Conservation (phyloP, 805 yeast genomes). For the Zygoascus biomembranicola region DNA sequence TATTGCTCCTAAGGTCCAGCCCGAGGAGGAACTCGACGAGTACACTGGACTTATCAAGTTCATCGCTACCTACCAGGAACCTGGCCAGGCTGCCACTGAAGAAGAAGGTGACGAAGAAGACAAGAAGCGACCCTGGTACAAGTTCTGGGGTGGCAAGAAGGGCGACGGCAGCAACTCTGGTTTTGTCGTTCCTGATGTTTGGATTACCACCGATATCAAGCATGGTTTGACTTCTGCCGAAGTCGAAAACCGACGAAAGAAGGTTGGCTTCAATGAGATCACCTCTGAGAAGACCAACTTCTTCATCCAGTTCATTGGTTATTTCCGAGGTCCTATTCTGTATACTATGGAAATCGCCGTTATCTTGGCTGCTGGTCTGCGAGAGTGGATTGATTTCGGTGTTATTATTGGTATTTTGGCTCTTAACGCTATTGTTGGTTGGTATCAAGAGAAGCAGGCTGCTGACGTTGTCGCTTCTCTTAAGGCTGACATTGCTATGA, state of each 20-base stretch:
- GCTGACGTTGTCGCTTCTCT: constrained; percentile 95
- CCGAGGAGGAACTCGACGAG: constrained; percentile 34
- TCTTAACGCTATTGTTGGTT: constrained; percentile 91
- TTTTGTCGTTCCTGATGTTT: constrained; percentile 62
- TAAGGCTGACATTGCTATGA: constrained; percentile 88
- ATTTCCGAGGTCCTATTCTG: constrained; percentile 90
- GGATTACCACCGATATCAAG: constrained; percentile 71
- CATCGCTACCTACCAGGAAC: constrained; percentile 30
- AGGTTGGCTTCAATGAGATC: constrained; percentile 83
- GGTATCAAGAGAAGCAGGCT: constrained; percentile 95
- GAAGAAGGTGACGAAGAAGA: constrained; percentile 54
- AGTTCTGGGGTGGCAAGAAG: constrained; percentile 42
- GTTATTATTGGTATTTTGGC: constrained; percentile 82
- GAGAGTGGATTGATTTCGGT: constrained; percentile 98
- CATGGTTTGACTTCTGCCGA: constrained; percentile 71
- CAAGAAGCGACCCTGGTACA: constrained; percentile 54
- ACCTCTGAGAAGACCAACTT: constrained; percentile 78
- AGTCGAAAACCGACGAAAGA: constrained; percentile 77
- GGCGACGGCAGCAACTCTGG: constrained; percentile 29
- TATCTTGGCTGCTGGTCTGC: constrained; percentile 86
- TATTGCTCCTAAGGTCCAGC: constrained; percentile 33
- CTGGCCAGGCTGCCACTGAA: constrained; percentile 37
- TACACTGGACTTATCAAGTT: constrained; percentile 29
- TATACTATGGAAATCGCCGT: constrained; percentile 97
- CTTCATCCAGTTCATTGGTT: constrained; percentile 70